Conservation (phyloP, 768 basidiomycete species). For the Mycena polygramma region DNA sequence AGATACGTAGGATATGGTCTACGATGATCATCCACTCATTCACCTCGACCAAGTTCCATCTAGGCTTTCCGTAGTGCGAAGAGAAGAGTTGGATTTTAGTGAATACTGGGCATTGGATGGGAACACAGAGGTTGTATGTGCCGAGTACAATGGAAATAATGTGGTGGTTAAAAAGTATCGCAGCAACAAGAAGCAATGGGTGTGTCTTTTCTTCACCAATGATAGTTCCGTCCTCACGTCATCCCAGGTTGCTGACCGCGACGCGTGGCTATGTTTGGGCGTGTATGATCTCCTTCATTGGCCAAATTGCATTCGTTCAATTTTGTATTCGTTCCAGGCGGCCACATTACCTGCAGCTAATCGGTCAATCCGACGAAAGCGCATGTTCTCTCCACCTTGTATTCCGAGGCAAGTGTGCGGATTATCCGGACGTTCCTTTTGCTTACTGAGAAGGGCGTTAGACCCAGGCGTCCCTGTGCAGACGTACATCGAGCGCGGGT, state of each 20-base stretch:
- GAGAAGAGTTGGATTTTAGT: constrained; percentile 22
- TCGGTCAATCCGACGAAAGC: constrained; percentile 23
- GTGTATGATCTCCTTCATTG: neutral
- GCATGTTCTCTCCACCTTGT: constrained; percentile 13
- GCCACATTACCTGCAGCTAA: constrained; percentile 20
- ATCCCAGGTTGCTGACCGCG: constrained; percentile 12
- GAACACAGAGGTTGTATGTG: neutral
- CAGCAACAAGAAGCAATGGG: constrained; percentile 20
- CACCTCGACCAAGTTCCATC: neutral
- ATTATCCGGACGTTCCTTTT: neutral
- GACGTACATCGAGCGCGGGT: constrained; percentile 9
- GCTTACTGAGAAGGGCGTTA: neutral
- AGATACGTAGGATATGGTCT: neutral
- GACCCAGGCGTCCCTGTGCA: constrained; percentile 21
- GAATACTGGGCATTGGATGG: neutral
- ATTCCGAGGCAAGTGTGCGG: constrained; percentile 7
- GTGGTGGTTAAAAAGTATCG: constrained; percentile 16
- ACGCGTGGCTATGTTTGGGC: constrained; percentile 10
- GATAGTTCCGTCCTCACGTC: neutral
- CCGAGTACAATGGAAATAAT: constrained; percentile 9
- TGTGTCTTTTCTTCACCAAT: neutral
- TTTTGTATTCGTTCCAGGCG: neutral
- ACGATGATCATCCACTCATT: neutral
- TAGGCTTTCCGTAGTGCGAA: constrained; percentile 11
- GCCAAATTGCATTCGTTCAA: neutral